Evolutionary conservation across 2,329 filamentous ascomycete genomes (phyloP).

Genomic region (Fusarium succisae): DNA sequence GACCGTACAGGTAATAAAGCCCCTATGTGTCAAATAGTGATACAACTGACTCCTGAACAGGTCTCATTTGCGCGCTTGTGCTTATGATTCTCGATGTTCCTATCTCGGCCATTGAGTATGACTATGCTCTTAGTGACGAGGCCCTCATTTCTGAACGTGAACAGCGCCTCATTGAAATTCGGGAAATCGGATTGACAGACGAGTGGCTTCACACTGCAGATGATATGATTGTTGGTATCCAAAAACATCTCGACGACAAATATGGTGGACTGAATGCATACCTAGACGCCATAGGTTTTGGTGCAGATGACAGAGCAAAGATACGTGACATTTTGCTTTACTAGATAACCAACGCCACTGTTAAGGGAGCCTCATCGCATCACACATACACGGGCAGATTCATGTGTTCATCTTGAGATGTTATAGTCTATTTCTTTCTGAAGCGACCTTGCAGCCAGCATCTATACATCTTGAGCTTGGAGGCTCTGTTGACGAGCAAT

Average conservation of each 20-base stretch:
- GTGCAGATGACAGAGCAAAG: slow-evolving; percentile 50
- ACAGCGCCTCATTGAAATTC: slow-evolving; percentile 73
- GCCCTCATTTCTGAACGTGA: slow-evolving; percentile 69
- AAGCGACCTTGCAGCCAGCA: slow-evolving; percentile 94
- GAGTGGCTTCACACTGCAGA: slow-evolving; percentile 74
- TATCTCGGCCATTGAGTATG: slow-evolving; percentile 68
- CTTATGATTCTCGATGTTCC: slow-evolving; percentile 71
- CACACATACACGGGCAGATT: not conserved
- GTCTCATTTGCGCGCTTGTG: slow-evolving; percentile 74
- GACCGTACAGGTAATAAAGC: slow-evolving; percentile 64
- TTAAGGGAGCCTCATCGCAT: not conserved
- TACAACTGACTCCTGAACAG: slow-evolving; percentile 55
- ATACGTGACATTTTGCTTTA: slow-evolving; percentile 56
- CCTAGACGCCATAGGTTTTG: slow-evolving; percentile 70
- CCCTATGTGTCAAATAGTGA: too few relatives aligned
- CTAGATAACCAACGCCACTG: slow-evolving; percentile 28
- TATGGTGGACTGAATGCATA: slow-evolving; percentile 77
- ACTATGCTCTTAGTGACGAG: slow-evolving; percentile 75
- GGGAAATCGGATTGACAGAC: slow-evolving; percentile 75
- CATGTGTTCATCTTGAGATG: slow-evolving; percentile 13
- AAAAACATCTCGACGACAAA: slow-evolving; percentile 63
- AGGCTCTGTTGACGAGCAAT: slow-evolving; percentile 89
- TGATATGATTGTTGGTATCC: slow-evolving; percentile 70
- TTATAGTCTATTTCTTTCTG: slow-evolving; percentile 66
- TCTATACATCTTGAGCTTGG: slow-evolving; percentile 96